Evolutionary conservation across 805 yeast species (phyloP).

Genomic region (Metschnikowia orientalis): DNA sequence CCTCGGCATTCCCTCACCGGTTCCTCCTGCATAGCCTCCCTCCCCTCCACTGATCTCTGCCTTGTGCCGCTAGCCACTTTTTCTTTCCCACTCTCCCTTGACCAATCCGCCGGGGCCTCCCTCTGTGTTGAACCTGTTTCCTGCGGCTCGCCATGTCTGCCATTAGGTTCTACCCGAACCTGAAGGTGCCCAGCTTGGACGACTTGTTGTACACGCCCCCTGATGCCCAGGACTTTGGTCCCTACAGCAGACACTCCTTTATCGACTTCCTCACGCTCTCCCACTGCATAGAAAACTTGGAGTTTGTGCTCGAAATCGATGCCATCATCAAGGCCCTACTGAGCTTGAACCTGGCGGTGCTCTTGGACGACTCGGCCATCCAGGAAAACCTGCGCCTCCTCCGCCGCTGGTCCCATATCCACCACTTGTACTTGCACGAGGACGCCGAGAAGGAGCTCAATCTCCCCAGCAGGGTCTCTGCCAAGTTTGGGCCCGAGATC

Average conservation of each 20-base stretch:
- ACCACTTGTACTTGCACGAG: constrained; percentile 23
- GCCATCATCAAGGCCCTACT: constrained; percentile 9
- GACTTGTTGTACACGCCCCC: constrained; percentile 14
- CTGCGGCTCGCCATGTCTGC: no score
- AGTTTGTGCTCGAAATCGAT: constrained; percentile 27
- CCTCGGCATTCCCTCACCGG: no score
- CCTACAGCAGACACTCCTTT: constrained; percentile 21
- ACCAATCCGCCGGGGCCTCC: no score
- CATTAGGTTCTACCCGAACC: constrained; percentile 11
- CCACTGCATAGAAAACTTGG: constrained; percentile 38
- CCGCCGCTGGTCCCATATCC: constrained; percentile 26
- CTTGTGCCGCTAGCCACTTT: no score
- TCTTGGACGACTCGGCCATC: constrained; percentile 10
- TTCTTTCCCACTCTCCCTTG: no score
- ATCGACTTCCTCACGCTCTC: constrained; percentile 22
- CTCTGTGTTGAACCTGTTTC: no score
- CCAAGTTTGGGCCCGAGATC: constrained; percentile 17
- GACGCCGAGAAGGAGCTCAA: constrained; percentile 33
- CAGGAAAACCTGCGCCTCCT: constrained; percentile 8
- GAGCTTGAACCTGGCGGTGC: constrained; percentile 10
- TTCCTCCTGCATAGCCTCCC: no score
- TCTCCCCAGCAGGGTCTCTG: constrained; percentile 24
- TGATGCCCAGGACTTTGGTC: constrained; percentile 12
- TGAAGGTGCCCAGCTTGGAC: constrained; percentile 19
- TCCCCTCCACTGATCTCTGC: no score